Percentiles rank a stretch among this genome's conserved stretches.
phyloP scores from a whole-genome alignment of 2,329 filamentous ascomycete species.

The Fusarium globosum region DNA sequence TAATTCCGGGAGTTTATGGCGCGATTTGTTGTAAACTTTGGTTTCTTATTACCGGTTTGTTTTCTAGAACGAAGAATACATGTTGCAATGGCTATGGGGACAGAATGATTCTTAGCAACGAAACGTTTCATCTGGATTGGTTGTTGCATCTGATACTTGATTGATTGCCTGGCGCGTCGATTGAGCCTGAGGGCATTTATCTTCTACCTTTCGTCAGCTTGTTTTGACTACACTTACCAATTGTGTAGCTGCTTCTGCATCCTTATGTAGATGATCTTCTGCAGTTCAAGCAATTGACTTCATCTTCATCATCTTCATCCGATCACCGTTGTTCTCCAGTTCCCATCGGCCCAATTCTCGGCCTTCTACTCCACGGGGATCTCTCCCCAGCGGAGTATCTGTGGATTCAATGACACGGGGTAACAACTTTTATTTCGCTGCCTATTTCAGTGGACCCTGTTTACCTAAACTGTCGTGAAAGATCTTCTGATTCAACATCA shows the following conservation, averaged over 20 bases:
- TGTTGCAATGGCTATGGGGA: background rate
- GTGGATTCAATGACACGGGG: conserved; percentile 9
- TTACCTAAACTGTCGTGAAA: background rate
- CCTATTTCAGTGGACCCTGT: conserved; percentile 7
- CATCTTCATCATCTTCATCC: background rate
- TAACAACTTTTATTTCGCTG: conserved; percentile 20
- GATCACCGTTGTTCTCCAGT: background rate
- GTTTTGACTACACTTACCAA: rapidly evolving
- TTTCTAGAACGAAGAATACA: background rate
- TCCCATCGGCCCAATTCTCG: conserved; percentile 18
- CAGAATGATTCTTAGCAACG: background rate
- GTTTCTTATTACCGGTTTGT: background rate
- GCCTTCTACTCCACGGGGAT: conserved; percentile 23
- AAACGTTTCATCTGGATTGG: background rate
- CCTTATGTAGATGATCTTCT: rapidly evolving
- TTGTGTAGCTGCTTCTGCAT: background rate
- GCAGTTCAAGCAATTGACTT: rapidly evolving
- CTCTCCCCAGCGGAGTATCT: background rate
- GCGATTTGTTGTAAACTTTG: rapidly evolving
- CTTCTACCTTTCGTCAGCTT: rapidly evolving
- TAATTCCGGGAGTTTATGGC: background rate
- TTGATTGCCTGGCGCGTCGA: background rate
- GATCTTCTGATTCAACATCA: conserved; percentile 5
- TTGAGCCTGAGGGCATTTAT: background rate
- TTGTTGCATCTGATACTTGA: too few relatives aligned